Base-by-base conservation (phyloP, 257 asterid species). In the Striga asiatica region DNA sequence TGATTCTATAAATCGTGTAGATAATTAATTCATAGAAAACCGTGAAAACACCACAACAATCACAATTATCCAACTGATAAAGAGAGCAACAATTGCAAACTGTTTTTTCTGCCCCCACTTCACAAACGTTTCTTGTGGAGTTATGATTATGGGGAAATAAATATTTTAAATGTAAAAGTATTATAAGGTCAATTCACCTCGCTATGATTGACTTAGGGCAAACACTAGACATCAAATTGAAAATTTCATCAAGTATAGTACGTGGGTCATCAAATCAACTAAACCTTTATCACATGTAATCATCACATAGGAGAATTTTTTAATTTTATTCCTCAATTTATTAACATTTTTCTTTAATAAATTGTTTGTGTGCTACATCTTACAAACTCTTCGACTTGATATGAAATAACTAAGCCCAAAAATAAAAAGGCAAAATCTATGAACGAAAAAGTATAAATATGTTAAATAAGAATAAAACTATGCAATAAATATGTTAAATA, bases 231-330 rank as follows among this genome's bases (percentile, higher is more conserved):
- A 22, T 41, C 22, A 18, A 43, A 48, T 42, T 63, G 61, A 47
- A n/a, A n/a, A 58, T 62, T 27, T 39, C 46, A 56, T 34, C 13
- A 24, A 12, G 46, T 4, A 6, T 18, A 13, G 52, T 61, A 57
- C 55, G 64, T 65, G 59, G 67, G 62, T 68, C 68, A 64, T 60
- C 71, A 59, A 67, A 67, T 63, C 65, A 59, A 42, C 34, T 38
- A 6, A n/a, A 25, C 54, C 66, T 53, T 61, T 24, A 18, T 50
- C 66, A 60, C 42, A 11, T 18, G 8, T 48, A 73, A 69, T 73
- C 72, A 69, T 74, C 55, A 43, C 69, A 41, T 56, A 56, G 57
- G 56, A 27, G 69, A 60, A 68, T 17, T 43, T n/a, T n/a, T n/a
- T n/a, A n/a, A n/a, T n/a, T n/a, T n/a, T n/a, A n/a, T n/a, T n/a